Percentiles rank a stretch among this genome's conserved stretches.
phyloP scores from a whole-genome alignment of 257 asterid genomes.

The Scutellaria galericulata region DNA sequence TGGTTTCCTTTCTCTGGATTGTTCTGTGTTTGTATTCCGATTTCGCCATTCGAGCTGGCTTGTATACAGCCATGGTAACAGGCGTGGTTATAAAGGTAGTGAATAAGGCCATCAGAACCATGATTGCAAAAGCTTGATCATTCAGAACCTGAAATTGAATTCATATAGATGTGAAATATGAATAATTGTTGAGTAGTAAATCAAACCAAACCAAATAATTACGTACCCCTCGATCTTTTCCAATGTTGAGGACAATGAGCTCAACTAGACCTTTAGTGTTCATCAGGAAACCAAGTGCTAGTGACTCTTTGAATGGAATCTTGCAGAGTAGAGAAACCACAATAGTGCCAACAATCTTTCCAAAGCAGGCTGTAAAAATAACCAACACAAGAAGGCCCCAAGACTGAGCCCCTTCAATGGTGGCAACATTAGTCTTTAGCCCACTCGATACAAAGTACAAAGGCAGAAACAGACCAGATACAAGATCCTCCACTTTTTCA shows the following conservation, averaged over 20 bases:
- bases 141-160: conserved; percentile 51
- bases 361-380: conserved; percentile 71
- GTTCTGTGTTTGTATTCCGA: conserved; percentile 51
- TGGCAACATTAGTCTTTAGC: conserved; percentile 74
- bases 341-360: conserved; percentile 76
- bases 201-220: neutral
- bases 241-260: conserved; percentile 82
- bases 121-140: conserved; percentile 63
- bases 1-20: conserved; percentile 44
- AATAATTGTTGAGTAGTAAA: neutral
- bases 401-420: conserved; percentile 71
- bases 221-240: conserved; percentile 44
- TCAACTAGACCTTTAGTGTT: conserved; percentile 78
- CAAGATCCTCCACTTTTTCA: conserved; percentile 86
- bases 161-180: neutral
- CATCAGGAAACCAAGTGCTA: conserved; percentile 82
- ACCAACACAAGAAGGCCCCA: conserved; percentile 86
- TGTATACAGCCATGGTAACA: conserved; percentile 44
- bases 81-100: conserved; percentile 70
- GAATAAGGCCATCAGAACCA: conserved; percentile 69
- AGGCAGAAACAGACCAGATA: conserved; percentile 79
- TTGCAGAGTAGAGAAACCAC: conserved; percentile 56
- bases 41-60: conserved; percentile 52
- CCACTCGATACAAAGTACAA: conserved; percentile 87
- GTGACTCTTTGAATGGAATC: conserved; percentile 61